Base-by-base conservation (phyloP, 2,329 filamentous ascomycete genomes). In the Cordyceps cicadae region DNA sequence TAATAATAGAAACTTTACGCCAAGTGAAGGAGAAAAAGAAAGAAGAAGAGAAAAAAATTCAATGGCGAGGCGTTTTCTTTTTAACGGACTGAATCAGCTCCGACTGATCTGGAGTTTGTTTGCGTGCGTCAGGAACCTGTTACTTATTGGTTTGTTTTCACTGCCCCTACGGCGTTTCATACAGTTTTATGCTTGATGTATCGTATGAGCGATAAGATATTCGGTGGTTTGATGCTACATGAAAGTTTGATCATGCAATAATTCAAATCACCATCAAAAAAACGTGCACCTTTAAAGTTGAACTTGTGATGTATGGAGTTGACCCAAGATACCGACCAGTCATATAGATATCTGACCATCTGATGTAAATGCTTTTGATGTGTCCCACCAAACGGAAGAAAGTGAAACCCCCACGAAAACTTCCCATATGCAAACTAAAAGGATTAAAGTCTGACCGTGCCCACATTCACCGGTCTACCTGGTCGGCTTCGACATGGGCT, bases 401-500 rank as follows among this genome's bases (percentile, higher is more conserved):
- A 14, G 12, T 37, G 29, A 29, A 37, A 37, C 34, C 34, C 3
- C 34, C 9, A 8, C 8, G 6, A 32, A 39, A n/a, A 49, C 17
- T 12, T 43, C n/a, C 8, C 7, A 26, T 48, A 49, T 37, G 21
- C 54, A 45, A 26, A 26, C 6, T 37, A 39, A 26, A 37, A 19
- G 26, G 19, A 26, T 2, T 39, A 19, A 26, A 19, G 29, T 24
- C 29, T 45, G n/a, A n/a, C 32, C 43, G 37, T 37, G 19, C 41
- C 17, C 17, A 9, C 12, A 43, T 32, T 12, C 3, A 34, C 19
- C 32, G 4, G 6, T 14, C 37, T 72, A 77, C 61, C 70, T 67
- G 56, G 71, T 78, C 19, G 93, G 93, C 77, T 89, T 92, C 62
- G 87, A 85, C 83, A 99, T 90, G 46, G 94, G 89, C 68, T 85